Base-by-base conservation (phyloP, 139 green algal genomes). In the Parachlorella kessleri region DNA sequence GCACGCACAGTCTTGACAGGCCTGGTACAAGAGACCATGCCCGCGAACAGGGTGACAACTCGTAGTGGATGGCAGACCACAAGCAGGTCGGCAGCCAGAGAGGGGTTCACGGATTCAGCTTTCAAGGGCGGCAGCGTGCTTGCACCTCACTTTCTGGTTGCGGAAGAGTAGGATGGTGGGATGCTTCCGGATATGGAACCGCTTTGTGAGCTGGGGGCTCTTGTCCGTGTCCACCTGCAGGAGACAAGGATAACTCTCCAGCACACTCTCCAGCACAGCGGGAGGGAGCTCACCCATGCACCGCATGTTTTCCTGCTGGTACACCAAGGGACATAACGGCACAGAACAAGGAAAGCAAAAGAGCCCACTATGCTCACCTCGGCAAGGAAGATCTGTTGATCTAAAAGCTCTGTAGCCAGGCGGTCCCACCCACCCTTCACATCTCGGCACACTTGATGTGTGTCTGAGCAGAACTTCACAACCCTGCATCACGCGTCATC, bases 361-460 rank as follows among this genome's bases (percentile, higher is more conserved):
- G n/a, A 33, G 63, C 14, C 28, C 8, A 69, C 9, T 69, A 8
- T 69, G 63, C 63, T 35, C 63, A 69, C 63, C 63, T 37, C n/a
- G 24, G n/a, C 63, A 69, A 69, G n/a, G n/a, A 69, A 69, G 26
- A 69, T 33, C 63, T 69, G 63, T 21, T 69, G 14, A 8, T 69
- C 9, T 8, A 30, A 21, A 30, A 32, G 9, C 63, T 69, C 28
- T 9, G 21, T 21, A 10, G 28, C 63, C 21, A 59, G 48, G 48
- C 14, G 48, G 14, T 59, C 48, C 48, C 48, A 59, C 48, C 14
- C 48, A 14, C 14, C 14, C 48, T 59, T 14, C 48, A 59, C 14
- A 28, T 59, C 14, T 18, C 48, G 48, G 48, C 48, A 59, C 48
- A 28, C 48, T 18, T 59, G 14, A 59, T 14, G 21, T 14, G 48